phyloP scores from a whole-genome alignment of 2,329 filamentous ascomycete genomes.

The Immersiporthe knoxdaviesiana region DNA sequence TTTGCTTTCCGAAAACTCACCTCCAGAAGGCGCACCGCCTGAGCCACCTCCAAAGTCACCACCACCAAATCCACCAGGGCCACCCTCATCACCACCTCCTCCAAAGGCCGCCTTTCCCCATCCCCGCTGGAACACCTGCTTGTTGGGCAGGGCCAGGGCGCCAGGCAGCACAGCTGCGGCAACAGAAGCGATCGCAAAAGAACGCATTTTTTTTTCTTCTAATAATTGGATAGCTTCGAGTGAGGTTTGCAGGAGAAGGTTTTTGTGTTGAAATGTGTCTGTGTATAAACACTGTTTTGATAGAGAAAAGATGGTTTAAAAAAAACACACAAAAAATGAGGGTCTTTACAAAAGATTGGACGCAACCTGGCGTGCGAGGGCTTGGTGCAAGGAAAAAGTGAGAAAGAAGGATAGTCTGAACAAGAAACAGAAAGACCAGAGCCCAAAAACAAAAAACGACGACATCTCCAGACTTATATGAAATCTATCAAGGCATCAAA shows the following conservation, averaged over 20 bases:
- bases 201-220: constrained; percentile 16
- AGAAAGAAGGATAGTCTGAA: constrained; percentile 9
- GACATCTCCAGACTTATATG: constrained; percentile 10
- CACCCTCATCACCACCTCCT: background rate
- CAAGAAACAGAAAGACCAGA: background rate
- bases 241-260: background rate
- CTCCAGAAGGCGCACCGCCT: constrained; percentile 1
- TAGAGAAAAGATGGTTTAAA: background rate
- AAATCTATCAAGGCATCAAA: background rate
- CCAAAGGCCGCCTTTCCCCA: constrained; percentile 8
- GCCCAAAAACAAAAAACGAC: background rate
- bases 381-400: constrained; percentile 12
- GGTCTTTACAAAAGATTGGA: constrained; percentile 17
- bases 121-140: constrained; percentile 19
- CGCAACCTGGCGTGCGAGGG: constrained; percentile 26
- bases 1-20: background rate
- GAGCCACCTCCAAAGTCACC: background rate
- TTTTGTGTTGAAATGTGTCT: background rate
- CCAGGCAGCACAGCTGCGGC: constrained; percentile 23
- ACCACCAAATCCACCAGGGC: constrained; percentile 11
- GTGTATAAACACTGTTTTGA: background rate
- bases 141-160: constrained; percentile 16
- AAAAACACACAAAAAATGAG: background rate
- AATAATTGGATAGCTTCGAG: background rate
- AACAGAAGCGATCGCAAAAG: constrained; percentile 6